phyloP scores from a whole-genome alignment of 345 rosid genomes.

The Populus tremula region DNA sequence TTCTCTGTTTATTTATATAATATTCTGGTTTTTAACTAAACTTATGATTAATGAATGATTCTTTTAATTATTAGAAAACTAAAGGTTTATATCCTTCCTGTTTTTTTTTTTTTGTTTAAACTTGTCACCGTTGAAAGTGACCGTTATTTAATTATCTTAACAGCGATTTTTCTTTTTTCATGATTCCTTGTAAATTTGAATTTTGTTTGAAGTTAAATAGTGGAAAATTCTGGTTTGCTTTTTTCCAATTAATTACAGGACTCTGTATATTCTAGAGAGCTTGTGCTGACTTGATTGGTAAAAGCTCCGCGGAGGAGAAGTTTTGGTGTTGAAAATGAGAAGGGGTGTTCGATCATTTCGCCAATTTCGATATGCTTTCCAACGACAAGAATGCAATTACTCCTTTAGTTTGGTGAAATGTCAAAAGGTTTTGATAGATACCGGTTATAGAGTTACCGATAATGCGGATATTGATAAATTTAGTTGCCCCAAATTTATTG shows the following conservation, averaged over 20 bases:
- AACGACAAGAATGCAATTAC: slow-evolving; percentile 24
- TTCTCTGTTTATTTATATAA: too few species aligned
- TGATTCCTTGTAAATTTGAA: background rate
- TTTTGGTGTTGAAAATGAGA: slow-evolving; percentile 50
- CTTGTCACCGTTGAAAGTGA: too few species aligned
- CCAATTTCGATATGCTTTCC: slow-evolving; percentile 39
- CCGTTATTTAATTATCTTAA: too few species aligned
- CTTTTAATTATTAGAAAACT: too few species aligned
- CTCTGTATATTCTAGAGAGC: background rate
- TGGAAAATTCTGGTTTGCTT: background rate
- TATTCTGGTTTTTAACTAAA: too few species aligned
- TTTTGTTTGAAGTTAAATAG: background rate
- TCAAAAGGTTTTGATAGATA: slow-evolving; percentile 21
- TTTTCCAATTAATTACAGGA: background rate
- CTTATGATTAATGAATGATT: too few species aligned
- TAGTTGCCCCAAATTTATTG: slow-evolving; percentile 19
- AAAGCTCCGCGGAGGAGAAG: background rate
- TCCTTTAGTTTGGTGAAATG: slow-evolving; percentile 30
- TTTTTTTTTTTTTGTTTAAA: too few species aligned
- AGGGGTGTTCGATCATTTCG: slow-evolving; percentile 41
- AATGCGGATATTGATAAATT: slow-evolving; percentile 19
- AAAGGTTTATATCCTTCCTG: too few species aligned
- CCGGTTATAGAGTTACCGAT: slow-evolving; percentile 13
- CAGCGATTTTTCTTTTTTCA: too few species aligned
- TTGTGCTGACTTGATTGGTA: too few species aligned